Percentiles rank a stretch among this genome's conserved stretches.
Conservation (phyloP, 139 green algal genomes). For the Chlorella vulgaris region DNA sequence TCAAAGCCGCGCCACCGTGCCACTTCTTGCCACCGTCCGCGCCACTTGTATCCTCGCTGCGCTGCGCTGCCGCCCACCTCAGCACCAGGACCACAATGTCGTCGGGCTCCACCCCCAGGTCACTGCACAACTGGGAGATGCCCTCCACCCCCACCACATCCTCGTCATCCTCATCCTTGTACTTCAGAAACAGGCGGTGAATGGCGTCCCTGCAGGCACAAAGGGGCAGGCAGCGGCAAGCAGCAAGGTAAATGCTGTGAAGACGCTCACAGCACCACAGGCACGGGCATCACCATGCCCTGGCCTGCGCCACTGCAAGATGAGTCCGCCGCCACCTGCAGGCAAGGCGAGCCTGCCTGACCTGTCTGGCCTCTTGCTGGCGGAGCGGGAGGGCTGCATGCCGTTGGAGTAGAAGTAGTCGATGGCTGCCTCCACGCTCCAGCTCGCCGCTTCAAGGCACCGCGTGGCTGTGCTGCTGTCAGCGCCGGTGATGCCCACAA, state of each 20-base stretch:
- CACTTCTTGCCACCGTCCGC: too few relatives aligned
- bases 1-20: too few relatives aligned
- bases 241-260: too few relatives aligned
- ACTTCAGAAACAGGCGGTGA: conserved; percentile 48
- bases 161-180: conserved; percentile 38
- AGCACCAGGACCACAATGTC: conserved; percentile 92
- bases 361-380: not conserved
- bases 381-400: not conserved
- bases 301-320: too few relatives aligned
- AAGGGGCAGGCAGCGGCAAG: too few relatives aligned
- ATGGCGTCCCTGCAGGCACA: conserved; percentile 27
- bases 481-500: conserved; percentile 54
- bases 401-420: conserved; percentile 54
- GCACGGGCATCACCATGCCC: not conserved
- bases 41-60: too few relatives aligned
- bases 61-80: conserved; percentile 65
- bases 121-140: conserved; percentile 74
- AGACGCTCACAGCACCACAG: too few relatives aligned
- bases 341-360: too few relatives aligned
- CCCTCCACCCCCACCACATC: conserved; percentile 66
- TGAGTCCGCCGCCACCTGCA: too few relatives aligned
- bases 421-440: conserved; percentile 61
- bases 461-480: conserved; percentile 7
- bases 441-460: conserved; percentile 40
- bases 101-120: conserved; percentile 80